phyloP scores from a whole-genome alignment of 2,329 filamentous ascomycete species.

The Alternaria postmessia region DNA sequence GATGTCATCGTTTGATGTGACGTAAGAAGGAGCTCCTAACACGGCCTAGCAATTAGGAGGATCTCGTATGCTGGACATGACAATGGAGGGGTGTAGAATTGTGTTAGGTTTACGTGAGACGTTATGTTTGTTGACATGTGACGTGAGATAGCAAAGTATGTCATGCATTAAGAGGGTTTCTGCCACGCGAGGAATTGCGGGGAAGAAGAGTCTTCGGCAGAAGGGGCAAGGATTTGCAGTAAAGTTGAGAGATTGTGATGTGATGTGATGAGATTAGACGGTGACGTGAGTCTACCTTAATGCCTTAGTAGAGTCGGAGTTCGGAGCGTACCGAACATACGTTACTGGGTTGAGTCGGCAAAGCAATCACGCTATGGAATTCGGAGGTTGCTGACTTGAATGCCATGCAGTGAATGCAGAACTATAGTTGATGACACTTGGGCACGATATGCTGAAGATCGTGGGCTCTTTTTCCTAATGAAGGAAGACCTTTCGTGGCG shows the following conservation, averaged over 20 bases:
- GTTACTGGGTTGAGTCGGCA: background rate
- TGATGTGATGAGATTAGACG: conserved; percentile 3
- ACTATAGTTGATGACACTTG: background rate
- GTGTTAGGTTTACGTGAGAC: background rate
- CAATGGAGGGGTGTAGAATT: background rate
- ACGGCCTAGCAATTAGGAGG: background rate
- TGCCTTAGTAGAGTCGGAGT: background rate
- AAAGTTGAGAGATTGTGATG: background rate
- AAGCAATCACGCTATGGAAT: background rate
- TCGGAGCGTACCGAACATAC: conserved; percentile 7
- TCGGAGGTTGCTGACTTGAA: background rate
- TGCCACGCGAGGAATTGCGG: conserved; percentile 6
- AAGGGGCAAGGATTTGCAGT: background rate
- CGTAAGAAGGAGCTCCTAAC: background rate
- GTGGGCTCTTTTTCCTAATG: background rate
- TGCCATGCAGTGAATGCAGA: background rate
- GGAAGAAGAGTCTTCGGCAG: background rate
- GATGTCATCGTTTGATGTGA: background rate
- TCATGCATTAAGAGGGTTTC: background rate
- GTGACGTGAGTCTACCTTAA: background rate
- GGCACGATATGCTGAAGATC: background rate
- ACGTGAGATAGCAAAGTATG: background rate
- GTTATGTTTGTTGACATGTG: background rate
- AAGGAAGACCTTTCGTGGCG: background rate
- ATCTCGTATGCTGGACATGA: background rate